Conservation (phyloP, 2,329 filamentous ascomycete species). For the Colletotrichum plurivorum region DNA sequence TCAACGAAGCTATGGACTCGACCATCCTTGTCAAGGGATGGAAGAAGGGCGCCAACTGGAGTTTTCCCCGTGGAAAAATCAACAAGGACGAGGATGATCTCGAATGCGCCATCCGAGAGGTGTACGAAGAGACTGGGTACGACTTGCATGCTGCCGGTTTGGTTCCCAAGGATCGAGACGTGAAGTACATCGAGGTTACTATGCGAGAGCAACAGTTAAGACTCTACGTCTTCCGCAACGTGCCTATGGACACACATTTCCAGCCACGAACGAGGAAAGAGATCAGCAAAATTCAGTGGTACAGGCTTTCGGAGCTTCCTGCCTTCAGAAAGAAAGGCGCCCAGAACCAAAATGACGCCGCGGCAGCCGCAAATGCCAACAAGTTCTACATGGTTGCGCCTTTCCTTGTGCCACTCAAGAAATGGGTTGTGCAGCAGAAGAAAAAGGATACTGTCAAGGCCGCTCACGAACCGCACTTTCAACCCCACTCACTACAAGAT, state of each 20-base stretch:
- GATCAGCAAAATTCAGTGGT: conserved; percentile 98
- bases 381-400: conserved; percentile 99
- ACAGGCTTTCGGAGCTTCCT: conserved; percentile 88
- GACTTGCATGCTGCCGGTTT: conserved; percentile 84
- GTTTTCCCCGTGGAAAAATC: conserved; percentile 96
- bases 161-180: conserved; percentile 75
- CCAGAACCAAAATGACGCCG: conserved; percentile 68
- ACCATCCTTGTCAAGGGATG: conserved; percentile 95
- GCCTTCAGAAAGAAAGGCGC: conserved; percentile 80
- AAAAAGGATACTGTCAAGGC: conserved; percentile 74
- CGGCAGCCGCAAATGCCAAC: conserved; percentile 74
- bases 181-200: conserved; percentile 88
- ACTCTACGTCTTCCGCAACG: conserved; percentile 90
- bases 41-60: conserved; percentile 98
- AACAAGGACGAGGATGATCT: conserved; percentile 97
- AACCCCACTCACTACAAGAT: conserved; percentile 63
- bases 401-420: conserved; percentile 87
- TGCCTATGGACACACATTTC: conserved; percentile 89
- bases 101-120: conserved; percentile 93
- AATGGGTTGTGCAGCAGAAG: conserved; percentile 90
- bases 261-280: conserved; percentile 94
- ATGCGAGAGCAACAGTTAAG: conserved; percentile 95
- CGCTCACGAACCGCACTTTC: conserved; percentile 56
- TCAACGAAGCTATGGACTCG: conserved; percentile 95
- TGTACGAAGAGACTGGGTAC: conserved; percentile 95